These are phyloP conservation scores for Teunomyces tritomae DNA, from an alignment of 805 yeast genomes.

Conservation along the genomic window DNA sequence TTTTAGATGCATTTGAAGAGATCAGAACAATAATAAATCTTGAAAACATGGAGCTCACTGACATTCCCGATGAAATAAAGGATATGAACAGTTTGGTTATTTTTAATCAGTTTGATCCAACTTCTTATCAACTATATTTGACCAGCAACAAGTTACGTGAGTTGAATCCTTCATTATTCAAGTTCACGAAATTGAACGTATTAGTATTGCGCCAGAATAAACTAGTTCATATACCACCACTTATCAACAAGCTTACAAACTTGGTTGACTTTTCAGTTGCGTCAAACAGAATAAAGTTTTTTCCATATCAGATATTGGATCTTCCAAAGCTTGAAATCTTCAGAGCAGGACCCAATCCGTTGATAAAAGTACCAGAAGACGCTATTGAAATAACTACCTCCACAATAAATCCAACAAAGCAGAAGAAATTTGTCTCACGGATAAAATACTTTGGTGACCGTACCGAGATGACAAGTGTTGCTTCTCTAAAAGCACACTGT, in stretches of 20 bases:
- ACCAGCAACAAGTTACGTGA: conserved; percentile 48
- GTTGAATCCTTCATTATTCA: conserved; percentile 50
- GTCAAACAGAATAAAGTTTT: conserved; percentile 46
- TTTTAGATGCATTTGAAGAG: conserved; percentile 49
- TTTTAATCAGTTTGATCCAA: conserved; percentile 21
- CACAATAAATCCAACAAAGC: conserved; percentile 25
- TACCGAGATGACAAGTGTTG: conserved; percentile 23
- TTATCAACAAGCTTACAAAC: conserved; percentile 19
- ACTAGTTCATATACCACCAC: conserved; percentile 17
- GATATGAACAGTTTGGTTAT: conserved; percentile 57
- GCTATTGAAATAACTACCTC: conserved; percentile 18
- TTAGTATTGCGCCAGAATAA: conserved; percentile 50
- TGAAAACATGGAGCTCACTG: conserved; percentile 46
- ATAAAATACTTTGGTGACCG: conserved; percentile 21
- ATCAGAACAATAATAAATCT: conserved; percentile 43
- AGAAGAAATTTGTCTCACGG: conserved; percentile 21
- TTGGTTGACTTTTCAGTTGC: conserved; percentile 53
- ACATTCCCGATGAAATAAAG: conserved; percentile 56
- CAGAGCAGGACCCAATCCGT: conserved; percentile 57
- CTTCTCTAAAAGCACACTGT: conserved; percentile 48
- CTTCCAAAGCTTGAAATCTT: conserved; percentile 42
- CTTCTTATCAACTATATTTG: conserved; percentile 47
- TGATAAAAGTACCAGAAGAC: conserved; percentile 19
- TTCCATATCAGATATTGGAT: conserved; percentile 54
- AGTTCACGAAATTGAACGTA: conserved; percentile 49